Evolutionary conservation across 163 green algal genomes (phyloP), one percentile per base, ranked within the genome.

Genomic region (Chlorella variabilis): DNA sequence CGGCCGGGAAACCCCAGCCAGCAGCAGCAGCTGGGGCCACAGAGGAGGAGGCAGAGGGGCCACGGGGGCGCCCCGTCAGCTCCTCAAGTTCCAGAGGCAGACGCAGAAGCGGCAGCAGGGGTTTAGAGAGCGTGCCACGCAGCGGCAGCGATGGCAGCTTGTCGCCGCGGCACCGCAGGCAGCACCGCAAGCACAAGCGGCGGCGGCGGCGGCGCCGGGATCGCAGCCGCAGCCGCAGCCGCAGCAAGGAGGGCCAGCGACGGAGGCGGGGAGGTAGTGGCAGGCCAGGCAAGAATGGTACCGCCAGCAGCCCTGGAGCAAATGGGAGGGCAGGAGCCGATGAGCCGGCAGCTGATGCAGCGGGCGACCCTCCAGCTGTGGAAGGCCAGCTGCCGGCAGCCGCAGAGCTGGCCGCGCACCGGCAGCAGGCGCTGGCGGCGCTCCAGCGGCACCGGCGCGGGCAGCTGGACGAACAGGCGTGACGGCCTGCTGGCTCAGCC

Each of bases 111-210:
- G 1, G 33, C 51, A 69, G 51, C 27, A 36, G 5, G 36, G 33
- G 33, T n/a, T n/a, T 31, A 25, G 17, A 3, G 23, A 74, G 42
- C 42, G 11, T 1, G 23, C 4, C 2, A 33, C 27, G 38, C 29
- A 54, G 39, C 2, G 9, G 33, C 51, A 54, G 71, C 23, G 23
- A n/a, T 31, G 27, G 31, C 18, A 29, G 15, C 31, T 6, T 15
- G 5, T 29, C 36, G 1, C 21, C 6, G 36, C 51, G 23, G 54
- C 71, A 56, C 33, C 36, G 56, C 56, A 70, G 54, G 48, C 56
- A 80, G 56, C 56, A 80, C 27, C 56, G 56, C 27, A 70, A 80
- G 56, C 54, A 42, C 56, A 59, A 70, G 15, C 27, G 27, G 38
- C 73, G 73, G 25, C 33, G 36, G 23, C 36, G 18, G 23, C 1